Conservation (phyloP, 2,329 filamentous ascomycete genomes). For the Chalaropsis thielavioides region DNA sequence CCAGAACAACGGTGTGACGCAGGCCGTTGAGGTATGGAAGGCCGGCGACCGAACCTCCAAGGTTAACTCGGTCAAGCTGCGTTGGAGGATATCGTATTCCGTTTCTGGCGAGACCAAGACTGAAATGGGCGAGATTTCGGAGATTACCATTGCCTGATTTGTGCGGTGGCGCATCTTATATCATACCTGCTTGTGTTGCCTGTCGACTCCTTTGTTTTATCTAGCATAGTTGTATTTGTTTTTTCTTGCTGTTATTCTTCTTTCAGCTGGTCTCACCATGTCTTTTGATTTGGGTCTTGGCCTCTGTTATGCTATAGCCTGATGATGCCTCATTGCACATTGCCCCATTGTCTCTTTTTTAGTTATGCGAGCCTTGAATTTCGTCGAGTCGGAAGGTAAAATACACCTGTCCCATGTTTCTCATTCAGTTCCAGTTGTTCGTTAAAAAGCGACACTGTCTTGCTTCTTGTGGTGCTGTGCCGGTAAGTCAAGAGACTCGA, state of each 20-base stretch:
- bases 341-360: background rate
- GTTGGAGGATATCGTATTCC: constrained; percentile 76
- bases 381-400: background rate
- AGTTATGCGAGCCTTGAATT: background rate
- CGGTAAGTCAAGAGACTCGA: background rate
- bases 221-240: background rate
- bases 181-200: background rate
- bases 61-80: constrained; percentile 70
- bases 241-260: background rate
- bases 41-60: constrained; percentile 53
- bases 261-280: background rate
- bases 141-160: constrained; percentile 54
- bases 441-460: constrained; percentile 5
- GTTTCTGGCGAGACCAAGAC: constrained; percentile 51
- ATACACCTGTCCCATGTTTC: background rate
- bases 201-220: background rate
- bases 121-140: constrained; percentile 73
- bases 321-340: background rate
- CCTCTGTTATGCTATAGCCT: background rate
- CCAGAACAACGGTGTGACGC: constrained; percentile 59
- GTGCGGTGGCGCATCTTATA: background rate
- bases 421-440: background rate
- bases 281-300: background rate
- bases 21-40: constrained; percentile 61
- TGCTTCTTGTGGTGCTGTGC: background rate